Base-by-base conservation (phyloP, 148 eudicot genomes). In the Cornus florida region DNA sequence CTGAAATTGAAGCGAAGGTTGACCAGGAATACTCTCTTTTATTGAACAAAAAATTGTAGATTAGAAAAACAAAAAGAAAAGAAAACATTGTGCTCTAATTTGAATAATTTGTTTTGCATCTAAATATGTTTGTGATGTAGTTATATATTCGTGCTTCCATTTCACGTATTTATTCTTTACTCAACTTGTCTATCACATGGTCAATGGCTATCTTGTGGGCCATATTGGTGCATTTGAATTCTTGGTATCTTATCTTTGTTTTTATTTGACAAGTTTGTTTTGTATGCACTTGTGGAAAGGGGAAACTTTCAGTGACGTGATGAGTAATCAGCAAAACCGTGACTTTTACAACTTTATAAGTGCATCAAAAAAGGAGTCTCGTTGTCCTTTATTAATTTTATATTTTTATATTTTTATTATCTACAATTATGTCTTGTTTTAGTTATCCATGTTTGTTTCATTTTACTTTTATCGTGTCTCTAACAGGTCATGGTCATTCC, bases 1-100 rank as follows among this genome's bases (percentile, higher is more conserved):
- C 98, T 78, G 93, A 89, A 75, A 88, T 97, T 81, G 98, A 97
- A 77, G 92, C 88, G 23, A 90, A 97, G 99, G 99, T 96, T 78
- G 81, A 87, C 57, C 23, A 71, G 22, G 13, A 69, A 31, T 38
- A 46, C 66, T 69, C 9, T 48, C 5, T 65, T 14, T 24, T 22
- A 12, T 53, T 77, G 62, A 48, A 46, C 70, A 38, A 24, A 41
- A 75, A 11, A 67, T 16, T 24, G 10, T 12, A 14, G 35, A 2
- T 50, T 20, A 43, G 16, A 50, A 71, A 66, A 59, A n/a, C 19
- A 78, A 28, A 46, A 57, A 65, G 28, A 53, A 53, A 53, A 53
- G 59, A 33, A 24, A 35, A 62, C 24, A 41, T 38, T 39, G 59
- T 19, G 78, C 70, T 75, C 16, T 43, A 16, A 65, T 4, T 62